Conservation (phyloP, 257 asterid genomes). For the Marsdenia floribunda region DNA sequence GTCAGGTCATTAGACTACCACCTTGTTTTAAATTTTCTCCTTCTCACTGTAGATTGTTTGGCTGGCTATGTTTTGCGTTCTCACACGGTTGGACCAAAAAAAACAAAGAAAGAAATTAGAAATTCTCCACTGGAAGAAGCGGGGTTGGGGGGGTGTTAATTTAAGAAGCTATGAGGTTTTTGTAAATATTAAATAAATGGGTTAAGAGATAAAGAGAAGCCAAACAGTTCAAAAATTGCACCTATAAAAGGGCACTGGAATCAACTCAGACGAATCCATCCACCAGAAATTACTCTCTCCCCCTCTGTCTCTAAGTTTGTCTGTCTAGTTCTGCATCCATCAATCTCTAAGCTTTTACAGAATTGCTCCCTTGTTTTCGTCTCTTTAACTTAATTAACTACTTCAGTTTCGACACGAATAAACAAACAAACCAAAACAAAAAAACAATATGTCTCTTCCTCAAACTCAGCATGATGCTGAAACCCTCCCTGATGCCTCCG, state of each 20-base stretch:
- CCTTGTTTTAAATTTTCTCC: too few relatives aligned
- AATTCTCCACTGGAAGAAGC: too few relatives aligned
- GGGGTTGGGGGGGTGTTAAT: too few relatives aligned
- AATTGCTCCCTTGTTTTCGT: not conserved
- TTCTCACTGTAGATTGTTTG: too few relatives aligned
- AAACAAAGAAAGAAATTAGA: too few relatives aligned
- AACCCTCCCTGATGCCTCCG: slow-evolving; percentile 70
- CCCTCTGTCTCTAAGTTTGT: not conserved
- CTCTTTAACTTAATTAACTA: not conserved
- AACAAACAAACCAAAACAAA: not conserved
- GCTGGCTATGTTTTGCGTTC: too few relatives aligned
- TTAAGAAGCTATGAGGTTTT: too few relatives aligned
- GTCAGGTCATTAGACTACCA: too few relatives aligned
- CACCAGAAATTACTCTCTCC: not conserved
- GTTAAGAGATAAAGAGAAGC: not conserved
- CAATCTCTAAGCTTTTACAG: not conserved
- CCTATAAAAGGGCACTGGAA: slow-evolving; percentile 26
- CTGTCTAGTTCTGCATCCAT: not conserved
- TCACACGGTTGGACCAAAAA: too few relatives aligned
- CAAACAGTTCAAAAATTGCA: not conserved
- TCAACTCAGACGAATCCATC: slow-evolving; percentile 11
- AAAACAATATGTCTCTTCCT: slow-evolving; percentile 51
- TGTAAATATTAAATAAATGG: not conserved
- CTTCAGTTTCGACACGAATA: too few relatives aligned
- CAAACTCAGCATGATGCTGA: slow-evolving; percentile 47